Conservation (phyloP, 1,284 basidiomycete genomes). For the Malassezia caprae region DNA sequence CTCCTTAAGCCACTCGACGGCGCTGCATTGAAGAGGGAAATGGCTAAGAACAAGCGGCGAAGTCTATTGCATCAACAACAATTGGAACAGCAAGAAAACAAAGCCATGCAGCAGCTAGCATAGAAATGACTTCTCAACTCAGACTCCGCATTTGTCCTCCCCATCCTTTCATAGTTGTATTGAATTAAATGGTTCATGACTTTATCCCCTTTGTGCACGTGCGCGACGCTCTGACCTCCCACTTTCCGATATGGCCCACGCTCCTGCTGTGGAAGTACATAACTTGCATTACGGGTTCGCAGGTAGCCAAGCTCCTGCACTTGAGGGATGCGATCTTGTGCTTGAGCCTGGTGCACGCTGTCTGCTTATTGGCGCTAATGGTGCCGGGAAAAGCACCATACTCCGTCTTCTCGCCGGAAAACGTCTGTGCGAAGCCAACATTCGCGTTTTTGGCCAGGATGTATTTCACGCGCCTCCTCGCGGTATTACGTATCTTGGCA, state of each 20-base stretch:
- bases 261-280: slow-evolving; percentile 34
- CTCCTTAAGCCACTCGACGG: slow-evolving; percentile 86
- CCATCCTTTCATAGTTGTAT: background rate
- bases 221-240: background rate
- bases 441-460: slow-evolving; percentile 41
- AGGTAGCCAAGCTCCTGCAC: slow-evolving; percentile 25
- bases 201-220: background rate
- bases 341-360: slow-evolving; percentile 37
- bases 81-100: background rate
- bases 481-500: slow-evolving; percentile 65
- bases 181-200: background rate
- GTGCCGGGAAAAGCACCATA: slow-evolving; percentile 88
- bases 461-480: slow-evolving; percentile 40
- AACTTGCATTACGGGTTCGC: slow-evolving; percentile 38
- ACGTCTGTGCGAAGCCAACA: slow-evolving; percentile 37
- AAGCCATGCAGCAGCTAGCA: background rate
- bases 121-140: background rate
- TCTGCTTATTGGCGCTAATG: slow-evolving; percentile 46
- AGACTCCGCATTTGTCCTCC: background rate
- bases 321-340: slow-evolving; percentile 33
- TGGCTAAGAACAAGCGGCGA: slow-evolving; percentile 97
- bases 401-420: slow-evolving; percentile 91
- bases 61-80: slow-evolving; percentile 50
- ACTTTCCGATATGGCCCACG: background rate
- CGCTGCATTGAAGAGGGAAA: slow-evolving; percentile 89